phyloP scores from a whole-genome alignment of 2,329 filamentous ascomycete species.

The Colletotrichum eleusines region DNA sequence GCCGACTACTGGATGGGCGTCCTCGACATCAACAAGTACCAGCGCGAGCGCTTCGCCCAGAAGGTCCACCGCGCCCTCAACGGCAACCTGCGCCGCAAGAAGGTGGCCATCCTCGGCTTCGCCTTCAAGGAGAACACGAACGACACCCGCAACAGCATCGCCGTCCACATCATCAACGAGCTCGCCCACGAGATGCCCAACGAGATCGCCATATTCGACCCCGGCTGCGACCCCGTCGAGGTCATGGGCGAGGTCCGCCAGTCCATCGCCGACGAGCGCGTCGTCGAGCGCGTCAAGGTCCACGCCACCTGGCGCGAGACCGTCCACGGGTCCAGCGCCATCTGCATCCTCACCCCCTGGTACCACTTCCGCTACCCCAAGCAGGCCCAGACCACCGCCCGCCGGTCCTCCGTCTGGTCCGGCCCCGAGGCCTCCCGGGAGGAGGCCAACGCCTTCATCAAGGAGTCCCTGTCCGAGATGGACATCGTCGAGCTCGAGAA shows the following conservation, averaged over 20 bases:
- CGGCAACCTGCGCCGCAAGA: conserved; percentile 77
- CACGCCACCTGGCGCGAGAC: conserved; percentile 52
- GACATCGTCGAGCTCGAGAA: conserved; percentile 47
- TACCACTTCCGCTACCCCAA: conserved; percentile 60
- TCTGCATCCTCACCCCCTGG: conserved; percentile 65
- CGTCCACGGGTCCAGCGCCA: conserved; percentile 50
- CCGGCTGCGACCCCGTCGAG: conserved; percentile 66
- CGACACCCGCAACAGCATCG: conserved; percentile 79
- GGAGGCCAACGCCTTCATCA: conserved; percentile 38
- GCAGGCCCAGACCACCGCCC: conserved; percentile 42
- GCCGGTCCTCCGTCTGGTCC: conserved; percentile 39
- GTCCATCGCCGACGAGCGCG: conserved; percentile 62
- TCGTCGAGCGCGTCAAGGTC: conserved; percentile 71
- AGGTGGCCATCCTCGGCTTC: conserved; percentile 79
- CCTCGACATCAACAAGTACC: conserved; percentile 81
- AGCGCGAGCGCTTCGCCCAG: conserved; percentile 75
- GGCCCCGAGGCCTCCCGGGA: conserved; percentile 30
- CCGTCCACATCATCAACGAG: conserved; percentile 74
- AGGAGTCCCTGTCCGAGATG: conserved; percentile 46
- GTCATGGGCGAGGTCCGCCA: conserved; percentile 64
- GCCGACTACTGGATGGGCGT: conserved; percentile 82
- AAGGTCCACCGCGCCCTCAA: conserved; percentile 76
- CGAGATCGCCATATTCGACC: conserved; percentile 77
- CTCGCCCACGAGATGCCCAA: conserved; percentile 73
- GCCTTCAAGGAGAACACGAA: conserved; percentile 85